These are phyloP conservation scores for Ascobolus immersus DNA, from an alignment of 495 filamentous ascomycete genomes.

Conservation along the genomic window DNA sequence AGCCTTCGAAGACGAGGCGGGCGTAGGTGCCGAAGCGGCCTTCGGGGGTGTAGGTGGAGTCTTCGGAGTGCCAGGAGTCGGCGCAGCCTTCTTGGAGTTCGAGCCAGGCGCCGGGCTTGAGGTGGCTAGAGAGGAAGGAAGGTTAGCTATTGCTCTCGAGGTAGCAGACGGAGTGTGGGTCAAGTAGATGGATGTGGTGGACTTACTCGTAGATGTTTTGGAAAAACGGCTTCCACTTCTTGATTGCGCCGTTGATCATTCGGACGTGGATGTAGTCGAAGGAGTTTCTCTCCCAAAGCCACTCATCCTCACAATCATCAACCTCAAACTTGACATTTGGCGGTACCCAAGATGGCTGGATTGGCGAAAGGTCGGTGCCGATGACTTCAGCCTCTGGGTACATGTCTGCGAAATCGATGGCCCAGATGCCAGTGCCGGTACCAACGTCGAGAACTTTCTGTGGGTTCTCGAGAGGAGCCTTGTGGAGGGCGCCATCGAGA, in stretches of 20 bases:
- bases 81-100: constrained; percentile 26
- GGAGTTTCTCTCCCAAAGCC: constrained; percentile 24
- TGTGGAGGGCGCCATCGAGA: constrained; percentile 22
- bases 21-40: constrained; percentile 2
- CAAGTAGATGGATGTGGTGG: neutral
- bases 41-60: constrained; percentile 19
- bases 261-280: constrained; percentile 42
- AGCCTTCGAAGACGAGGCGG: neutral
- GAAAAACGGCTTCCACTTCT: constrained; percentile 28
- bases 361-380: constrained; percentile 23
- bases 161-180: neutral
- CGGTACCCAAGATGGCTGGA: constrained; percentile 13
- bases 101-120: constrained; percentile 26
- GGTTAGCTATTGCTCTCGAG: neutral
- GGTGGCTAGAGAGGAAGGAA: constrained; percentile 13
- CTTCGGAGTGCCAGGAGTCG: constrained; percentile 21
- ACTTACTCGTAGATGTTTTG: constrained; percentile 17
- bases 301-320: constrained; percentile 27
- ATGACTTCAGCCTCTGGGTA: too few species aligned
- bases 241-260: constrained; percentile 26
- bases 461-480: constrained; percentile 25
- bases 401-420: constrained; percentile 26
- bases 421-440: constrained; percentile 42
- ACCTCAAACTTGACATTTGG: constrained; percentile 22
- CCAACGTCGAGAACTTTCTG: constrained; percentile 30